Percentiles rank a stretch among this genome's conserved stretches.
Conservation (phyloP, 1,139 yeast species). For the Debaryomyces sp. region DNA sequence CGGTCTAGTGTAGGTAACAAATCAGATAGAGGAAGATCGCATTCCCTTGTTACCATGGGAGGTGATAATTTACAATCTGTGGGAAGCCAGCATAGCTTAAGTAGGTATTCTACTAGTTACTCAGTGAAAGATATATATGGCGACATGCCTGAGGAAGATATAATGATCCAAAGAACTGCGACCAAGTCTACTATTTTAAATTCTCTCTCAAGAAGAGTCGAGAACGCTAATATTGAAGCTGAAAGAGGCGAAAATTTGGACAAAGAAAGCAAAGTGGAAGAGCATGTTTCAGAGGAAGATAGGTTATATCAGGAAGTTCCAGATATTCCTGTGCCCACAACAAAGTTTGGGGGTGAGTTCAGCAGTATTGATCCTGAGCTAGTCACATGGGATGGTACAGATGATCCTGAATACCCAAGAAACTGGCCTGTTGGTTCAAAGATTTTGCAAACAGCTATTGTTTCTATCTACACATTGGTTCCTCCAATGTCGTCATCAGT, state of each 20-base stretch:
- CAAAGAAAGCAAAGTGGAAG: slow-evolving; percentile 12
- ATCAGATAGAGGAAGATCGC: not conserved
- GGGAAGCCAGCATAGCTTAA: slow-evolving; percentile 7
- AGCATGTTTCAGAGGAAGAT: not conserved
- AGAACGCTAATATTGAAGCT: slow-evolving; percentile 14
- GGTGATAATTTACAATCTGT: not conserved
- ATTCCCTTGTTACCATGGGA: not conserved
- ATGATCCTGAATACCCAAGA: slow-evolving; percentile 62
- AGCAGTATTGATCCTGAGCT: slow-evolving; percentile 59
- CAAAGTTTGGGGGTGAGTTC: slow-evolving; percentile 53
- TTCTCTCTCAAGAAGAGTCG: slow-evolving; percentile 23
- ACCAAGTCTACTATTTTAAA: slow-evolving; percentile 40
- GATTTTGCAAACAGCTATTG: slow-evolving; percentile 48
- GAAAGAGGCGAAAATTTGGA: slow-evolving; percentile 9
- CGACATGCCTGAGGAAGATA: slow-evolving; percentile 25
- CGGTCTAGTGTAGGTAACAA: not conserved
- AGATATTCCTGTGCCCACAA: slow-evolving; percentile 43
- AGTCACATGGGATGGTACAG: slow-evolving; percentile 65
- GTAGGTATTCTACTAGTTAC: slow-evolving; percentile 20
- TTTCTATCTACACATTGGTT: slow-evolving; percentile 53
- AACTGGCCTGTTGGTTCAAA: slow-evolving; percentile 54
- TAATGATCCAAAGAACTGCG: slow-evolving; percentile 33
- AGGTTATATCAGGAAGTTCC: slow-evolving; percentile 29
- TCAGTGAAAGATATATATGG: slow-evolving; percentile 35
- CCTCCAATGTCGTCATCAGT: slow-evolving; percentile 65